These are phyloP conservation scores for Olyra latifolia DNA, from an alignment of 176 grass and related monocot genomes.

Conservation along the genomic window DNA sequence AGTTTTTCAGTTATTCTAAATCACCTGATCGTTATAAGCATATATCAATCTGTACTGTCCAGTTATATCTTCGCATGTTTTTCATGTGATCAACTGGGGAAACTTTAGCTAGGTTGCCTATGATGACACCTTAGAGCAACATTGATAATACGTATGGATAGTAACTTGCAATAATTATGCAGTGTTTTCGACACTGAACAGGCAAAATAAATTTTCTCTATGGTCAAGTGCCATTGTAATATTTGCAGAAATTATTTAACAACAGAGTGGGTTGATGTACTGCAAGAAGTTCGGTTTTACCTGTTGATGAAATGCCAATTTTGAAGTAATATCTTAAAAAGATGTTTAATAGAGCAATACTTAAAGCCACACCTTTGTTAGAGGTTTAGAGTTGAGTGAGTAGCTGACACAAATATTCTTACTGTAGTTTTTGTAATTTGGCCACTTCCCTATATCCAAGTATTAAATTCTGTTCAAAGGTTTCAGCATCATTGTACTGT, in stretches of 20 bases:
- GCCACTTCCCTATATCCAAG: background rate
- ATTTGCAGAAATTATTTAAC: constrained; percentile 1
- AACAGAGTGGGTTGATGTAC: background rate
- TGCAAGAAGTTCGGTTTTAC: constrained; percentile 10
- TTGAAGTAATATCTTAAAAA: constrained; percentile 15
- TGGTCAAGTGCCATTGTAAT: background rate
- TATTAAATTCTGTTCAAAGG: background rate
- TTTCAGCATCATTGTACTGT: constrained; percentile 4
- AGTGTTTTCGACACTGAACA: background rate
- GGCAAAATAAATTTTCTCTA: background rate
- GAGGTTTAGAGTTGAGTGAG: background rate
- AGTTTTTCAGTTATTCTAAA: background rate
- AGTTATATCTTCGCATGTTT: constrained; percentile 8
- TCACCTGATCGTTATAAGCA: constrained; percentile 8
- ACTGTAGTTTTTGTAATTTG: background rate
- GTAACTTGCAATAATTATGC: background rate
- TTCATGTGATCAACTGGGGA: background rate
- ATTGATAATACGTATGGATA: background rate
- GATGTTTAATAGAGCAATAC: background rate
- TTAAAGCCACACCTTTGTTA: background rate
- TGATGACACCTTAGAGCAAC: background rate
- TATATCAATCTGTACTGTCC: constrained; percentile 8
- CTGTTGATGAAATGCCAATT: background rate
- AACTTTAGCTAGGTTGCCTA: background rate
- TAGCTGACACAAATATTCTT: background rate